Percentiles rank a stretch among this genome's conserved stretches.
These are phyloP conservation scores for Coniochaeta hoffmannii DNA, from an alignment of 2,329 filamentous ascomycete species.

Conservation along the genomic window DNA sequence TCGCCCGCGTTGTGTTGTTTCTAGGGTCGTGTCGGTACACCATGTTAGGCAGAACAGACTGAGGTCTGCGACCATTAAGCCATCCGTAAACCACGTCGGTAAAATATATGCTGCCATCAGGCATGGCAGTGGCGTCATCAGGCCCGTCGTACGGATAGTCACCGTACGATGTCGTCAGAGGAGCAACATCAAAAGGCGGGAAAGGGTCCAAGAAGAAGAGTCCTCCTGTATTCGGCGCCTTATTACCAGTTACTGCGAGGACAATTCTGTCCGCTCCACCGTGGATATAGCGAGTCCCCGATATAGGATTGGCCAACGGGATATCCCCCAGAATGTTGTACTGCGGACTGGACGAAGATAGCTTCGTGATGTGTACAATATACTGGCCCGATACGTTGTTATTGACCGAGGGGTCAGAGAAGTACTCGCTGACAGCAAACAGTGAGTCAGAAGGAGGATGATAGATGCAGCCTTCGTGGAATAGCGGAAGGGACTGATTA, in stretches of 20 bases:
- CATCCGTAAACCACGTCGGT: slow-evolving; percentile 41
- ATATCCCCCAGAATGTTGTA: not conserved
- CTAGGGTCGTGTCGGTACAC: slow-evolving; percentile 39
- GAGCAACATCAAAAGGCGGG: not conserved
- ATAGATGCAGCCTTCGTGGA: slow-evolving; percentile 3
- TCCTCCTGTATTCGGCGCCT: not conserved
- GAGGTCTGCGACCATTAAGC: slow-evolving; percentile 36
- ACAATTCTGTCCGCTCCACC: not conserved
- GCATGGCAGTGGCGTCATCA: slow-evolving; percentile 37
- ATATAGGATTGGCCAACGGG: not conserved
- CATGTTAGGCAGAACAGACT: slow-evolving; percentile 34
- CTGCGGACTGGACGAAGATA: not conserved
- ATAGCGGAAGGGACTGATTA: not conserved
- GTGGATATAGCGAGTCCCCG: not conserved
- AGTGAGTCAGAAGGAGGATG: not conserved
- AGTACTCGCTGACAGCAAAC: not conserved
- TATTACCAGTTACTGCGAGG: not conserved
- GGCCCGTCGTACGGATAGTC: slow-evolving; percentile 35
- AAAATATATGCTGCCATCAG: slow-evolving; percentile 39
- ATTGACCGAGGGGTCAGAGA: not conserved
- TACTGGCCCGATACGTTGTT: not conserved
- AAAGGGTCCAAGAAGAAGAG: slow-evolving; percentile 1
- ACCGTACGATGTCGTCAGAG: not conserved
- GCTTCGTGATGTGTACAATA: not conserved
- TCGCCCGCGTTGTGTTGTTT: slow-evolving; percentile 29